Conservation (phyloP, 306 rosid genomes). For the Casuarina equisetifolia region DNA sequence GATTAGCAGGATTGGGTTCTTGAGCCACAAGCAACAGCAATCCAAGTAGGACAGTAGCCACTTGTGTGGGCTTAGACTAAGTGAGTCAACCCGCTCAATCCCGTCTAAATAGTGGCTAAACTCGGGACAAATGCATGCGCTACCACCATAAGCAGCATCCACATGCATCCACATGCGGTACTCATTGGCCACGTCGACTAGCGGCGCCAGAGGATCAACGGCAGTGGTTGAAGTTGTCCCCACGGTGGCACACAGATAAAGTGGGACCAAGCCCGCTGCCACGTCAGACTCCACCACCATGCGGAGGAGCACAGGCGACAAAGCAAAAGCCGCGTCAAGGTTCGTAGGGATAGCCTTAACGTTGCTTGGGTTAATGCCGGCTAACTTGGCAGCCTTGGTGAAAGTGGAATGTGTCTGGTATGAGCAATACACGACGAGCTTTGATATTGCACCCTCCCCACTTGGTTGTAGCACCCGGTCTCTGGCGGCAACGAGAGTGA, state of each 20-base stretch:
- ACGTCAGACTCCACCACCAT: constrained; percentile 33
- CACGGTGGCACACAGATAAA: constrained; percentile 50
- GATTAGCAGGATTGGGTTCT: constrained; percentile 29
- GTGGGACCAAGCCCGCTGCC: constrained; percentile 49
- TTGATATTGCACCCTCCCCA: constrained; percentile 14
- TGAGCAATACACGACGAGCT: constrained; percentile 61
- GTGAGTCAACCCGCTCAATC: constrained; percentile 42
- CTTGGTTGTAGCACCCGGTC: constrained; percentile 28
- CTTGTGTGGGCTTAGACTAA: constrained; percentile 63
- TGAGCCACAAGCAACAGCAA: constrained; percentile 63
- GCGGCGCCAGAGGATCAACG: constrained; percentile 43
- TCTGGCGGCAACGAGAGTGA: constrained; percentile 59
- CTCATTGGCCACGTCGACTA: constrained; percentile 44
- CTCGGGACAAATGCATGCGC: constrained; percentile 63
- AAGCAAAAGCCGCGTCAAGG: constrained; percentile 20
- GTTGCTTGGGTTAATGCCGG: constrained; percentile 43
- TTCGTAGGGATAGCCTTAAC: constrained; percentile 37
- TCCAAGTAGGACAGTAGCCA: constrained; percentile 55
- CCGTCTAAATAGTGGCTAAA: constrained; percentile 47
- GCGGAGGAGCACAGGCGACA: constrained; percentile 36
- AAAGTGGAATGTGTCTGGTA: constrained; percentile 65
- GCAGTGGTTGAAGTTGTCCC: constrained; percentile 59
- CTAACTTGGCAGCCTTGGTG: constrained; percentile 50
- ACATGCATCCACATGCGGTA: constrained; percentile 60
- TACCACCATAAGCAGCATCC: constrained; percentile 71